A percentile compares a stretch with the other conserved stretches of the same genome.
Evolutionary conservation across 202 grass and related monocot species (phyloP).

Genomic region (Elaeis oleifera): DNA sequence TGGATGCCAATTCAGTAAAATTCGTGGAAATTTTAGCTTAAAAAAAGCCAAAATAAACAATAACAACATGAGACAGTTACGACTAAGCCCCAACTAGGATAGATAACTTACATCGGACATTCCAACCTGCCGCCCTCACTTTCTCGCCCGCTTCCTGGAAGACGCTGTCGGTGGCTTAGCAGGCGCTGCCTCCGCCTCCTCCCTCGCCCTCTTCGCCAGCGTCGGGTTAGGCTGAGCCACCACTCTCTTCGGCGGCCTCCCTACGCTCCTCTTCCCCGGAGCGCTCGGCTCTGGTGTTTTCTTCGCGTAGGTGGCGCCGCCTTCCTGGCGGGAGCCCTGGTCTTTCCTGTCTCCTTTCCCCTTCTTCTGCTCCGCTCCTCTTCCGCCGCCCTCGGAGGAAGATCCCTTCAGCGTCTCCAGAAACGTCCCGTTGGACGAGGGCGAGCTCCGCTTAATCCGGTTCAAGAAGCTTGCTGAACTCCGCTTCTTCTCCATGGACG

Average conservation of each 20-base stretch:
- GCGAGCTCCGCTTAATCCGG: slow-evolving; percentile 50
- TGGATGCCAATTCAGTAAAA: no score
- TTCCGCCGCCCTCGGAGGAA: slow-evolving; percentile 5
- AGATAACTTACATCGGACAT: no score
- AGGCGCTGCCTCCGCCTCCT: slow-evolving; percentile 20
- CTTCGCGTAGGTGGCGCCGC: slow-evolving; percentile 24
- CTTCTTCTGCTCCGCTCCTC: slow-evolving; percentile 39
- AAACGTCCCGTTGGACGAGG: slow-evolving; percentile 20
- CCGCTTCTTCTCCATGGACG: slow-evolving; percentile 44
- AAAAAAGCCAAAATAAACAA: no score
- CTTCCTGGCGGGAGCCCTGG: neutral
- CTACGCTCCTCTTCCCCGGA: slow-evolving; percentile 47
- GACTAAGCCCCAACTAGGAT: no score
- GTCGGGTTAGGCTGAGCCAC: slow-evolving; percentile 30
- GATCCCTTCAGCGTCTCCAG: slow-evolving; percentile 29
- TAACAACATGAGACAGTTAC: no score
- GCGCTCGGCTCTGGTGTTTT: slow-evolving; percentile 21
- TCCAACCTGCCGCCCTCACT: neutral
- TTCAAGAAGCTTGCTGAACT: slow-evolving; percentile 65
- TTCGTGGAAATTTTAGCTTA: no score
- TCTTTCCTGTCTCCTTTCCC: slow-evolving; percentile 40
- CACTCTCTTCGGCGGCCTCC: slow-evolving; percentile 53
- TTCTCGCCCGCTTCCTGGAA: slow-evolving; percentile 38
- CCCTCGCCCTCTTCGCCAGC: slow-evolving; percentile 53
- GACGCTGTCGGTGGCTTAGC: slow-evolving; percentile 14